Conservation (phyloP, 2,329 filamentous ascomycete genomes). For the Pseudocercospora fijiensis region DNA sequence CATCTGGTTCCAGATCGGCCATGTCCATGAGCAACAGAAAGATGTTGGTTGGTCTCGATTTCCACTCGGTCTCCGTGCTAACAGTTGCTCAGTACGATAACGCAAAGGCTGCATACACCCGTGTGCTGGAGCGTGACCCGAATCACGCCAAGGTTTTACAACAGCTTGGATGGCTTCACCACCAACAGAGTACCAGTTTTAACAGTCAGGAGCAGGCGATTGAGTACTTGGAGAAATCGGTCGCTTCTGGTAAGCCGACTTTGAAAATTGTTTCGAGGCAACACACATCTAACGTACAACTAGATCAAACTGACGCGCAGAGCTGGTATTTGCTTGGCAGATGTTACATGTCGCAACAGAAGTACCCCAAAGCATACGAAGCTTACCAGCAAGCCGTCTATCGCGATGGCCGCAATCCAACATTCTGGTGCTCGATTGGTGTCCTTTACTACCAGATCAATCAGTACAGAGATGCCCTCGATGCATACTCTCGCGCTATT, state of each 20-base stretch:
- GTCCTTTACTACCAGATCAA: slow-evolving; percentile 99
- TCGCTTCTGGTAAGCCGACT: slow-evolving; percentile 72
- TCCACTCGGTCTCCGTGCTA: slow-evolving; percentile 25
- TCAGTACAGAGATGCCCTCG: slow-evolving; percentile 95
- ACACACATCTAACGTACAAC: slow-evolving; percentile 27
- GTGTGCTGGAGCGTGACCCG: slow-evolving; percentile 89
- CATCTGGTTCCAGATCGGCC: slow-evolving; percentile 99
- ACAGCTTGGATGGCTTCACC: slow-evolving; percentile 95
- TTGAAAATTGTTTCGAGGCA: neutral
- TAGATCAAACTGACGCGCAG: slow-evolving; percentile 91
- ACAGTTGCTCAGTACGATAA: slow-evolving; percentile 70
- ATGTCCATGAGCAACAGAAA: slow-evolving; percentile 98
- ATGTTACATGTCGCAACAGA: slow-evolving; percentile 99
- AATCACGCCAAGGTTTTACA: slow-evolving; percentile 97
- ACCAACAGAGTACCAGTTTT: slow-evolving; percentile 91
- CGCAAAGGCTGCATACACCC: slow-evolving; percentile 87
- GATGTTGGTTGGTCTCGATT: slow-evolving; percentile 64
- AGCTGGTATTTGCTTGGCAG: slow-evolving; percentile 97
- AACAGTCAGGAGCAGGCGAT: slow-evolving; percentile 93
- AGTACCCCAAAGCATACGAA: slow-evolving; percentile 97
- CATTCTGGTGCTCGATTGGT: slow-evolving; percentile 99
- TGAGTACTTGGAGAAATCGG: slow-evolving; percentile 95
- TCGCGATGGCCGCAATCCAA: slow-evolving; percentile 93
- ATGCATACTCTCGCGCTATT: slow-evolving; percentile 96
- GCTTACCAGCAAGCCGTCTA: slow-evolving; percentile 99